Evolutionary conservation across 2,329 filamentous ascomycete genomes (phyloP).

Genomic region (Sporothrix brunneoviolacea): DNA sequence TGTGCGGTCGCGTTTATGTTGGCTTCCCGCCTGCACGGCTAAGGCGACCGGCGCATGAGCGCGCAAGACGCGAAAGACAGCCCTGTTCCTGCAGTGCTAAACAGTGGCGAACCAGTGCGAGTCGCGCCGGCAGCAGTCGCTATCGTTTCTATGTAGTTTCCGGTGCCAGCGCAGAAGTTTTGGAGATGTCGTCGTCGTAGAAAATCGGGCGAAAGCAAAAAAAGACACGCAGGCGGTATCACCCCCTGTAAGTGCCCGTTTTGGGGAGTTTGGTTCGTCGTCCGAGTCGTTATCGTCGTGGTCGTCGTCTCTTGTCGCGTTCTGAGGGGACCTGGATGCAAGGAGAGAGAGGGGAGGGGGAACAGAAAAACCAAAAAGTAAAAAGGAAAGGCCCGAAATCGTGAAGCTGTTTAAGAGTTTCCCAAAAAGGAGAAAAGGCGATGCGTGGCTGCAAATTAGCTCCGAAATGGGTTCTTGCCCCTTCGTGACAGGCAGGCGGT

Average conservation of each 20-base stretch:
- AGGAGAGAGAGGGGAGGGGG: neutral
- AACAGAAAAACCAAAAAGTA: neutral
- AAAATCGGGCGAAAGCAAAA: neutral
- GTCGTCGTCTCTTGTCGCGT: slow-evolving; percentile 2
- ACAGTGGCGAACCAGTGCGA: neutral
- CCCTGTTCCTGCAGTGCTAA: neutral
- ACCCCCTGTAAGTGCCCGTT: slow-evolving; percentile 6
- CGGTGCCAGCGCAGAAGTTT: slow-evolving; percentile 1
- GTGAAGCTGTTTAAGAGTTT: no score
- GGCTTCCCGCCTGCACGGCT: neutral
- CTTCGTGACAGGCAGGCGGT: neutral
- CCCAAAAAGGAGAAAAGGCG: neutral
- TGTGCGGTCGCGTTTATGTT: no score
- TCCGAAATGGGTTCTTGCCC: neutral
- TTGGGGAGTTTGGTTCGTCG: neutral
- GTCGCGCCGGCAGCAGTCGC: neutral
- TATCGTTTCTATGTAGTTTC: neutral
- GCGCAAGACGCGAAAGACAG: neutral
- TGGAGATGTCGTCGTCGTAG: neutral
- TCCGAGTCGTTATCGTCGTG: slow-evolving; percentile 8
- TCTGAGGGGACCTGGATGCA: no score
- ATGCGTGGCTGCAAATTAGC: neutral
- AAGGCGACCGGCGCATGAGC: slow-evolving; percentile 3
- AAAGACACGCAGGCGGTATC: slow-evolving; percentile 3
- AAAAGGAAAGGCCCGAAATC: no score